phyloP scores from a whole-genome alignment of 495 filamentous ascomycete species.

The Glarea lozoyensis region DNA sequence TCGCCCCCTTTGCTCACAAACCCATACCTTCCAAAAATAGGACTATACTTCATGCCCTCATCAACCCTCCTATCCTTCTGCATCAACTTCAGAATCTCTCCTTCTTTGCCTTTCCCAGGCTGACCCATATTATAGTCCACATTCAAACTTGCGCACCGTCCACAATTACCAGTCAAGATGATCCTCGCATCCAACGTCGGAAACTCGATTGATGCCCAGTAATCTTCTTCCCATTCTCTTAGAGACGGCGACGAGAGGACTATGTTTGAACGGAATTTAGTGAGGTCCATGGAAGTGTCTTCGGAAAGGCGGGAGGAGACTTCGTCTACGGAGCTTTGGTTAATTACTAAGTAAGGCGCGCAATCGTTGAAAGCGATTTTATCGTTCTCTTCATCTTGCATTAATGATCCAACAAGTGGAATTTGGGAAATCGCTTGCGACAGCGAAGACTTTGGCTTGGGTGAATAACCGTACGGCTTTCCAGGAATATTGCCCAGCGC shows the following conservation, averaged over 20 bases:
- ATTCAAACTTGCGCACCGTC: slow-evolving; percentile 71
- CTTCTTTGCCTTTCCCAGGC: slow-evolving; percentile 52
- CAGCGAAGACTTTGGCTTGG: slow-evolving; percentile 8
- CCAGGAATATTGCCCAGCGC: slow-evolving; percentile 50
- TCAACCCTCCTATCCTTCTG: slow-evolving; percentile 75
- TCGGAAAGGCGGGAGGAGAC: slow-evolving; percentile 51
- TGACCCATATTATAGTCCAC: slow-evolving; percentile 72
- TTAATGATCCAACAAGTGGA: slow-evolving; percentile 8
- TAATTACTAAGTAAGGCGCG: slow-evolving; percentile 67
- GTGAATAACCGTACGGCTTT: slow-evolving; percentile 4
- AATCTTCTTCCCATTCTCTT: slow-evolving; percentile 73
- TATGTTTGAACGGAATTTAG: slow-evolving; percentile 81
- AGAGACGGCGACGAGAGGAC: slow-evolving; percentile 50
- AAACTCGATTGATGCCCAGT: slow-evolving; percentile 46
- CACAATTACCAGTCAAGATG: slow-evolving; percentile 67
- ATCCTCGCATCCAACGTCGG: slow-evolving; percentile 29
- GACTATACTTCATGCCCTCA: slow-evolving; percentile 59
- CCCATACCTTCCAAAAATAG: slow-evolving; percentile 77
- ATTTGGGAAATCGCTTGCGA: slow-evolving; percentile 5
- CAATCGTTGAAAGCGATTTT: slow-evolving; percentile 71
- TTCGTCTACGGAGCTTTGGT: slow-evolving; percentile 57
- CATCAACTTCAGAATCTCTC: slow-evolving; percentile 63
- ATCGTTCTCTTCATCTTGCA: slow-evolving; percentile 9
- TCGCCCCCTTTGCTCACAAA: slow-evolving; percentile 40
- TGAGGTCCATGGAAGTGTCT: slow-evolving; percentile 58